phyloP scores from a whole-genome alignment of 306 rosid species.

The Pterocarpus macrocarpus region DNA sequence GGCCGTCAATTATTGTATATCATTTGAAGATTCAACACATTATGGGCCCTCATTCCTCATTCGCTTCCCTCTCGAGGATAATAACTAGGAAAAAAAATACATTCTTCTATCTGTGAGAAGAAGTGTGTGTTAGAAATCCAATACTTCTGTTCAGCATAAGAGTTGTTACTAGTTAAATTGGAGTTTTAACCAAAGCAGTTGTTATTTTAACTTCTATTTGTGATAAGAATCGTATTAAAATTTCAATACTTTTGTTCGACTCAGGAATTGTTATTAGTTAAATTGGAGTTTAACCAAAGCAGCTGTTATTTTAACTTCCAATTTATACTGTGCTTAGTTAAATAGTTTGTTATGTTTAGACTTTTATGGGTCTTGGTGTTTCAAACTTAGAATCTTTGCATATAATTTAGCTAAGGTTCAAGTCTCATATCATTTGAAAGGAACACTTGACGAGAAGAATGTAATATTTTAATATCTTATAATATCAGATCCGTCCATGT shows the following conservation, averaged over 20 bases:
- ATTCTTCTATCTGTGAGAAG: neutral
- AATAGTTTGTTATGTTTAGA: too few species aligned
- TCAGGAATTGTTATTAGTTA: neutral
- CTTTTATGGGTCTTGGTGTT: too few species aligned
- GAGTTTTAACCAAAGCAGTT: neutral
- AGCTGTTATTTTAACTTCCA: too few species aligned
- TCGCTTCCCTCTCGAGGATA: conserved; percentile 1
- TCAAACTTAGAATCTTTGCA: too few species aligned
- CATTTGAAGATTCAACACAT: conserved; percentile 33
- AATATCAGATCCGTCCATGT: too few species aligned
- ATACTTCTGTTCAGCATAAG: neutral
- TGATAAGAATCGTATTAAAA: neutral
- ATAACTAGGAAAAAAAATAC: neutral
- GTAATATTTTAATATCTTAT: too few species aligned
- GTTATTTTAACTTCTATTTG: neutral
- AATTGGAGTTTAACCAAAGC: too few species aligned
- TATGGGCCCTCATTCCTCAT: conserved; percentile 28
- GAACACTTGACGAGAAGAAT: too few species aligned
- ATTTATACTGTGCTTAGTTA: too few species aligned
- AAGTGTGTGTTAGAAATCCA: neutral
- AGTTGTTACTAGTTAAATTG: conserved; percentile 2
- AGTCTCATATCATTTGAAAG: too few species aligned
- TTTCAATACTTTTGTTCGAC: neutral
- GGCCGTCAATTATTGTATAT: conserved; percentile 37
- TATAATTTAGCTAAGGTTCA: too few species aligned